Conservation (phyloP, 768 basidiomycete genomes). For the Agrocybe chaxingu region DNA sequence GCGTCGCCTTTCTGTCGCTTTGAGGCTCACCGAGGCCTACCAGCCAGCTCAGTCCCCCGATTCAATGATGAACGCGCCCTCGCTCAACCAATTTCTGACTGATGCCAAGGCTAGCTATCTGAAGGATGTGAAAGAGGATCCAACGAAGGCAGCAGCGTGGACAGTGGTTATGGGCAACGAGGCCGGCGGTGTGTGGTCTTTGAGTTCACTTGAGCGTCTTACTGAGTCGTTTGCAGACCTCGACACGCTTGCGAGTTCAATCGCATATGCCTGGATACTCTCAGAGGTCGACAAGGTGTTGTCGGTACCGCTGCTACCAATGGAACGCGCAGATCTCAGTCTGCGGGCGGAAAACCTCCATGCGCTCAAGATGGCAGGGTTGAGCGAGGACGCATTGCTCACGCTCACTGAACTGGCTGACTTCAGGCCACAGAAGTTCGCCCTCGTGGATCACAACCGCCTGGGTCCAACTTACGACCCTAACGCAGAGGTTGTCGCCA, state of each 20-base stretch:
- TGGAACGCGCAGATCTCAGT: slow-evolving; percentile 60
- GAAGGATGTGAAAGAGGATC: slow-evolving; percentile 40
- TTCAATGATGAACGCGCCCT: slow-evolving; percentile 13
- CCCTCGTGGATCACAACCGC: slow-evolving; percentile 89
- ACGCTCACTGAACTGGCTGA: slow-evolving; percentile 64
- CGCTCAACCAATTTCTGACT: slow-evolving; percentile 28
- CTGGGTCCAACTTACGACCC: slow-evolving; percentile 41
- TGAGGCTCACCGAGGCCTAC: slow-evolving; percentile 27
- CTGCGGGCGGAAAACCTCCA: slow-evolving; percentile 87
- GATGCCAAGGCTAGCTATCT: slow-evolving; percentile 60
- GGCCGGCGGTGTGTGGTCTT: slow-evolving; percentile 73
- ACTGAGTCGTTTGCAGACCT: slow-evolving; percentile 57
- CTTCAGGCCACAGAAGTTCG: slow-evolving; percentile 51
- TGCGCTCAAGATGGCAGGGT: slow-evolving; percentile 60
- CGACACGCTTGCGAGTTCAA: slow-evolving; percentile 82
- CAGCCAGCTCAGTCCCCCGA: slow-evolving; percentile 15
- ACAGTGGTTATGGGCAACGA: slow-evolving; percentile 93
- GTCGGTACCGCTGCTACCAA: slow-evolving; percentile 72
- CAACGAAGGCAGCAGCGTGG: slow-evolving; percentile 59
- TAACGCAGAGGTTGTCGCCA: slow-evolving; percentile 56
- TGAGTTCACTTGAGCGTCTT: background rate
- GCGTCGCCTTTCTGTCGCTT: slow-evolving; percentile 34
- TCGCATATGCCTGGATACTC: slow-evolving; percentile 79
- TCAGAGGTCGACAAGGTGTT: slow-evolving; percentile 51
- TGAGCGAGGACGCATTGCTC: slow-evolving; percentile 57